These are phyloP conservation scores for Saccharomyces hybrid DNA, from an alignment of 1,139 yeast genomes.

Conservation along the genomic window DNA sequence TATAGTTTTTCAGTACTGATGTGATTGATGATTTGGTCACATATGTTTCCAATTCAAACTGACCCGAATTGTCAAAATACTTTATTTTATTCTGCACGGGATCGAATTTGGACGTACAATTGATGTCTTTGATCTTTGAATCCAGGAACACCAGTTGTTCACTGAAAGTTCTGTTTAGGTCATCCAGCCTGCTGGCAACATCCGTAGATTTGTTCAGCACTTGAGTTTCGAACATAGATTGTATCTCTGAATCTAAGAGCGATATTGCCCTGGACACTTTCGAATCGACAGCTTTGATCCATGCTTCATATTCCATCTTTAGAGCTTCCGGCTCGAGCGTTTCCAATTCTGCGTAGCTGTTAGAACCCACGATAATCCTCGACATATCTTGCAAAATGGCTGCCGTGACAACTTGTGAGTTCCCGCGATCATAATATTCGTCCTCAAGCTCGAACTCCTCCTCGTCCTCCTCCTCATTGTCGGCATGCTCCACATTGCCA, in stretches of 20 bases:
- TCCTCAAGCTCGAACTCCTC: conserved; percentile 8
- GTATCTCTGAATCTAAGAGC: background rate
- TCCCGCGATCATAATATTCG: conserved; percentile 3
- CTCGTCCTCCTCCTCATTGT: conserved; percentile 8
- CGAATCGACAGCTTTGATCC: conserved; percentile 6
- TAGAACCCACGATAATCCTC: background rate
- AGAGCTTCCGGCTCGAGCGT: background rate
- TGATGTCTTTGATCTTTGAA: conserved; percentile 38
- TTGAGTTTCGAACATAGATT: background rate
- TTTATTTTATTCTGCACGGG: conserved; percentile 36
- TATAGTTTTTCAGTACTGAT: conserved; percentile 36
- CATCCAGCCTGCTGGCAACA: background rate
- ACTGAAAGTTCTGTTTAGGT: background rate
- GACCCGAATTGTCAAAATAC: conserved; percentile 32
- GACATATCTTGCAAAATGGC: background rate
- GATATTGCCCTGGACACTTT: background rate
- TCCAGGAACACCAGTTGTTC: background rate
- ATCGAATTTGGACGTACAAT: conserved; percentile 41
- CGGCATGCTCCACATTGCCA: conserved; percentile 7
- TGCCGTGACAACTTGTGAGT: background rate
- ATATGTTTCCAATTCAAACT: conserved; percentile 31
- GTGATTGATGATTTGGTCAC: conserved; percentile 55
- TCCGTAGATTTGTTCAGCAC: background rate
- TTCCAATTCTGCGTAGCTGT: background rate
- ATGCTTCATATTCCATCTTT: conserved; percentile 9